Percentiles rank a stretch among this genome's conserved stretches.
Conservation (phyloP, 148 eudicot species). For the Camellia sinensis region DNA sequence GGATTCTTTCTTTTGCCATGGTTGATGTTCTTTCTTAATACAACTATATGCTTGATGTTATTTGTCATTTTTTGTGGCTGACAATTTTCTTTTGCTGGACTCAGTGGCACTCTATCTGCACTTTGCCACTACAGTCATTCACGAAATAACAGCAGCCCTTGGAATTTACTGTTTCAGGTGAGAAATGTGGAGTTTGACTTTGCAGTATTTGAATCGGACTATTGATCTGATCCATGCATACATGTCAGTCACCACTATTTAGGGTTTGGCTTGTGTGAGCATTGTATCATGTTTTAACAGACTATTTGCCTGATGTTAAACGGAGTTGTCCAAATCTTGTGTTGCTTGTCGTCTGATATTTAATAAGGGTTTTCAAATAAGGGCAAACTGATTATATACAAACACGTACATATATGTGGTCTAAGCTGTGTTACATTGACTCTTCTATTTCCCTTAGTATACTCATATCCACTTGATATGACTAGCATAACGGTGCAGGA, state of each 20-base stretch:
- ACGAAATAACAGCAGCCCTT: slow-evolving; percentile 85
- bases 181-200: slow-evolving; percentile 9
- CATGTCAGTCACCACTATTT: slow-evolving; percentile 2
- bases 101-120: slow-evolving; percentile 73
- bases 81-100: slow-evolving; percentile 15
- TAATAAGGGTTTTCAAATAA: not conserved
- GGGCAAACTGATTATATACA: not conserved
- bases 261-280: not conserved
- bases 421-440: no score
- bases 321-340: no score
- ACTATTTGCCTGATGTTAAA: no score
- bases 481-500: no score
- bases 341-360: not conserved
- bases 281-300: not conserved
- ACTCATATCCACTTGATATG: no score
- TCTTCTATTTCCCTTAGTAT: no score
- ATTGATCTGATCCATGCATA: not conserved
- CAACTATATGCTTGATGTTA: not conserved
- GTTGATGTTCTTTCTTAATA: not conserved
- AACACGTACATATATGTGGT: not conserved
- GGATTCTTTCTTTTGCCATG: not conserved
- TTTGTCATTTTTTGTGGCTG: slow-evolving; percentile 5
- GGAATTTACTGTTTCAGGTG: slow-evolving; percentile 96
- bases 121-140: slow-evolving; percentile 80
- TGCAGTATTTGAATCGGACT: slow-evolving; percentile 5